Percentiles rank a stretch among this genome's conserved stretches.
phyloP scores from a whole-genome alignment of 2,329 filamentous ascomycete species.

The Monascus ruber region DNA sequence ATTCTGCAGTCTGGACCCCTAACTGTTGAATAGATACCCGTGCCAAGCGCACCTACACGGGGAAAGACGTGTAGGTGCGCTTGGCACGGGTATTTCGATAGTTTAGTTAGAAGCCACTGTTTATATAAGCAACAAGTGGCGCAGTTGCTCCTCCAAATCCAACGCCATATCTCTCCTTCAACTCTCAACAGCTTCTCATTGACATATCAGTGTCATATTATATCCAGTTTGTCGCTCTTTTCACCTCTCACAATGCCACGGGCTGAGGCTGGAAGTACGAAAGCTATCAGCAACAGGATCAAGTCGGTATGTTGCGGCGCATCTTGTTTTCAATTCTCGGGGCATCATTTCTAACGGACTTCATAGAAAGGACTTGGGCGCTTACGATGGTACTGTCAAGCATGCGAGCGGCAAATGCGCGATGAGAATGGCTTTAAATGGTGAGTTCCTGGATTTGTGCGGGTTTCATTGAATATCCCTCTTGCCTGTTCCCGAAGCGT shows the following conservation, averaged over 20 bases:
- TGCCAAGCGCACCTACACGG: no score
- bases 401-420: constrained; percentile 64
- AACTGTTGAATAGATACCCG: no score
- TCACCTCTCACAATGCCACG: constrained; percentile 58
- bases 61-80: no score
- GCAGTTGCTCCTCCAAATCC: no score
- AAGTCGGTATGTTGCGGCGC: constrained; percentile 57
- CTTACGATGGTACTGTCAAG: constrained; percentile 82
- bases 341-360: constrained; percentile 3
- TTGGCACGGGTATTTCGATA: no score
- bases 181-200: no score
- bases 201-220: no score
- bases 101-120: no score
- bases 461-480: background rate
- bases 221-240: no score
- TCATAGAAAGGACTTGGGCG: constrained; percentile 49
- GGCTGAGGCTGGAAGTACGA: constrained; percentile 86
- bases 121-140: no score
- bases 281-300: constrained; percentile 80
- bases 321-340: background rate
- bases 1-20: no score
- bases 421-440: constrained; percentile 87
- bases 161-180: no score
- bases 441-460: constrained; percentile 3
- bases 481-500: background rate